These are phyloP conservation scores for Podaxis rugospora DNA, from an alignment of 768 basidiomycete species.

Conservation along the genomic window DNA sequence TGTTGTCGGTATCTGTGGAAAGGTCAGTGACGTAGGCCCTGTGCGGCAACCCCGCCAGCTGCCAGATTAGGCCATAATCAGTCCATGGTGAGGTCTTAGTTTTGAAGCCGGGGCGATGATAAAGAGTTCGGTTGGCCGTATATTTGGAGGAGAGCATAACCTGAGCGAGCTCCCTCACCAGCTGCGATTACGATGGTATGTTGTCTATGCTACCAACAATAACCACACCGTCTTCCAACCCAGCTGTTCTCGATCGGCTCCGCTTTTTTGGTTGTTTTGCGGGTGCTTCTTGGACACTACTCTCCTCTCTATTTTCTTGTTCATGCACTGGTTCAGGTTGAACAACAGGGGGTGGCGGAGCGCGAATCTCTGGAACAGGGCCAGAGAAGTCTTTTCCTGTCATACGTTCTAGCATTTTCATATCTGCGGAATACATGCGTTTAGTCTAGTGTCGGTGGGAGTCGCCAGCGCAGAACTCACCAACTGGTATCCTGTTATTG, in stretches of 20 bases:
- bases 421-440: slow-evolving; percentile 41
- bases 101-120: neutral
- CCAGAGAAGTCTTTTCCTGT: slow-evolving; percentile 86
- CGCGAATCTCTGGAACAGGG: slow-evolving; percentile 65
- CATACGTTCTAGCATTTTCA: slow-evolving; percentile 68
- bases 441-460: neutral
- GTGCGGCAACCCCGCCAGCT: neutral
- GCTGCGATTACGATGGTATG: slow-evolving; percentile 16
- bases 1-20: neutral
- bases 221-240: slow-evolving; percentile 28
- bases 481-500: slow-evolving; percentile 72
- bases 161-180: neutral
- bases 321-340: slow-evolving; percentile 14
- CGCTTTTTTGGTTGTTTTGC: slow-evolving; percentile 23
- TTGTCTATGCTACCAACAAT: slow-evolving; percentile 33
- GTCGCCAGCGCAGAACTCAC: slow-evolving; percentile 33
- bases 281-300: slow-evolving; percentile 11
- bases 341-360: slow-evolving; percentile 28
- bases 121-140: neutral
- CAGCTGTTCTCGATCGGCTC: slow-evolving; percentile 17
- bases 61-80: neutral
- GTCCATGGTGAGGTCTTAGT: neutral
- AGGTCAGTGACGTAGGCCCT: slow-evolving; percentile 1
- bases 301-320: slow-evolving; percentile 14
- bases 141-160: neutral